These are phyloP conservation scores for Penicillium occitanis DNA, from an alignment of 2,329 filamentous ascomycete species.

Conservation along the genomic window DNA sequence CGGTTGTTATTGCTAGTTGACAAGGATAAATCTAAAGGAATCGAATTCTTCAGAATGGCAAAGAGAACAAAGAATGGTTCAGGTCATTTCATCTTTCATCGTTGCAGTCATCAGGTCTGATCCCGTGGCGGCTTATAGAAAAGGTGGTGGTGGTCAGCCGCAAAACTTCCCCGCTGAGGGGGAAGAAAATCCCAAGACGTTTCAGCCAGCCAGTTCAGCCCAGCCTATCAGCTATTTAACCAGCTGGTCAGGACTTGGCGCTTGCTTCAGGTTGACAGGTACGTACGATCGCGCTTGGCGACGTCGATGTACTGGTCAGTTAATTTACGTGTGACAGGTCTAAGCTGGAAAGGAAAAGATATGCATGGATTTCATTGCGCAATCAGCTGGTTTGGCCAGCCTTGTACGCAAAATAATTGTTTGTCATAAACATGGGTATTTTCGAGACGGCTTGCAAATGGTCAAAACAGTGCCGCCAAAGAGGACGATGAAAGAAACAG, in stretches of 20 bases:
- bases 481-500: conserved; percentile 21
- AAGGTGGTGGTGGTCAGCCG: conserved; percentile 17
- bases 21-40: not conserved
- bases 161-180: conserved; percentile 9
- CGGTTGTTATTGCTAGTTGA: not conserved
- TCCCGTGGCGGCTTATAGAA: conserved; percentile 5
- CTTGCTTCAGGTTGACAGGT: not conserved
- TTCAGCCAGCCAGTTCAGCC: not conserved
- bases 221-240: not conserved
- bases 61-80: not conserved
- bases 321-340: not conserved
- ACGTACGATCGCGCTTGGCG: not conserved
- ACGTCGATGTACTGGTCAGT: not conserved
- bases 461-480: conserved; percentile 26
- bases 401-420: not conserved
- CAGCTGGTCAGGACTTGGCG: not conserved
- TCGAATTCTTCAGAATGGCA: not conserved
- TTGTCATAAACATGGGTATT: conserved; percentile 22
- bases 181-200: not conserved
- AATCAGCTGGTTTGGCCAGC: not conserved
- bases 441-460: conserved; percentile 15
- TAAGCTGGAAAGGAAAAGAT: not conserved
- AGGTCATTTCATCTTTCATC: not conserved
- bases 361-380: not conserved
- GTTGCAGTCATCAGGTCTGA: conserved; percentile 7